Evolutionary conservation across 2,329 filamentous ascomycete genomes (phyloP).

Genomic region (Colletotrichum siamense): DNA sequence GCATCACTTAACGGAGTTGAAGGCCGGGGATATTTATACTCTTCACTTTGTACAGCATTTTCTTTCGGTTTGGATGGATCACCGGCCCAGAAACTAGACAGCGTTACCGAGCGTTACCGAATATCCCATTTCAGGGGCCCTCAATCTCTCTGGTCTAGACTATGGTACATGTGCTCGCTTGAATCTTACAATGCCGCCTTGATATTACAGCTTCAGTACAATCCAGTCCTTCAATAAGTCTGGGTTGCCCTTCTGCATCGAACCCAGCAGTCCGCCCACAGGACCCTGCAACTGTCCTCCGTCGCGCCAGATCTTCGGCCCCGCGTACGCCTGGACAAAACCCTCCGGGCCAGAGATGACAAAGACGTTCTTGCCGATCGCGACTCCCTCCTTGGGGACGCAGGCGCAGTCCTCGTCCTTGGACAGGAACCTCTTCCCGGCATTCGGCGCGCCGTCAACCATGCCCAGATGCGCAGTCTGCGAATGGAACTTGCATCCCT

Average conservation of each 20-base stretch:
- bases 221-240: slow-evolving; percentile 50
- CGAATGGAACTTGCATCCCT: slow-evolving; percentile 31
- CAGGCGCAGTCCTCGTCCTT: slow-evolving; percentile 28
- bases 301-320: slow-evolving; percentile 76
- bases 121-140: neutral
- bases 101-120: slow-evolving; percentile 23
- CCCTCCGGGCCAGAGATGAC: slow-evolving; percentile 91
- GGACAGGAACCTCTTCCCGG: neutral
- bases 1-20: slow-evolving; percentile 17
- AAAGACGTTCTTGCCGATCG: slow-evolving; percentile 67
- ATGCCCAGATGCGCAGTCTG: slow-evolving; percentile 29
- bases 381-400: slow-evolving; percentile 21
- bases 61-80: slow-evolving; percentile 3
- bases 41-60: slow-evolving; percentile 12
- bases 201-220: slow-evolving; percentile 55
- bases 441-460: slow-evolving; percentile 24
- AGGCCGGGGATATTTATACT: neutral
- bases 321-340: slow-evolving; percentile 82
- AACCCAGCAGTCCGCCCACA: slow-evolving; percentile 70
- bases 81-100: slow-evolving; percentile 17
- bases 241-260: slow-evolving; percentile 56
- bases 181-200: neutral
- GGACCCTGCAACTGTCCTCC: slow-evolving; percentile 78
- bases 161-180: neutral
- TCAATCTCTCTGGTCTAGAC: neutral